Percentiles rank a stretch among this genome's conserved stretches.
Evolutionary conservation across 169 alveolate genomes (phyloP).

Genomic region (Plasmodium knowlesi): DNA sequence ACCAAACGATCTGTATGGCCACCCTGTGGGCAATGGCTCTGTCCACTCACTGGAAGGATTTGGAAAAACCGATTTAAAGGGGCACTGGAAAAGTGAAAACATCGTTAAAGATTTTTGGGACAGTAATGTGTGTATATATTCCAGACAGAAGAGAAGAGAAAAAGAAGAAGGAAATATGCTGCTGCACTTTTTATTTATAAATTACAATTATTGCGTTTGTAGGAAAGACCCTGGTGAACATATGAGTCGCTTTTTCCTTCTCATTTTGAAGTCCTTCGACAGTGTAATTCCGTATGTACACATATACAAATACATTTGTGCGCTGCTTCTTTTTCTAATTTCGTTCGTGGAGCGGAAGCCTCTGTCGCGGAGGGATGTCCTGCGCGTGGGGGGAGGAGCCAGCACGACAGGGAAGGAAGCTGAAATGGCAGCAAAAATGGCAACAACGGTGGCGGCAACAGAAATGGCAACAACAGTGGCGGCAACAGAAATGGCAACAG

Average conservation of each 20-base stretch:
- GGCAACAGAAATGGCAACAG: too few relatives aligned
- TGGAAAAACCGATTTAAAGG: neutral
- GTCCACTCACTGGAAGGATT: neutral
- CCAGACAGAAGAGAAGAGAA: neutral
- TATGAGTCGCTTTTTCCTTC: neutral
- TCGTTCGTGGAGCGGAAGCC: slow-evolving; percentile 38
- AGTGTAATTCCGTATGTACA: slow-evolving; percentile 14
- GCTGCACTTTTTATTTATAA: slow-evolving; percentile 31
- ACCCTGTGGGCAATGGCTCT: neutral
- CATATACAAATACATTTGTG: slow-evolving; percentile 47
- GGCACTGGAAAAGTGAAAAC: neutral
- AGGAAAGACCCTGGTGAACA: slow-evolving; percentile 1
- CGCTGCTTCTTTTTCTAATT: slow-evolving; percentile 10
- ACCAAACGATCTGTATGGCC: neutral
- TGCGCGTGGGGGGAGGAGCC: neutral
- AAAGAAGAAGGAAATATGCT: slow-evolving; percentile 16
- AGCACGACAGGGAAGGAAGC: neutral
- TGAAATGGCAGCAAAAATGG: too few relatives aligned
- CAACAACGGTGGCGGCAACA: too few relatives aligned
- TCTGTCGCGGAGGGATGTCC: slow-evolving; percentile 4
- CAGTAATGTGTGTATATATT: neutral
- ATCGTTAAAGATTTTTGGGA: neutral
- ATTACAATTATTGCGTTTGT: slow-evolving; percentile 68
- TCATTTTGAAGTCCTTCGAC: slow-evolving; percentile 18
- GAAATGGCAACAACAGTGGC: too few relatives aligned